Percentiles rank a stretch among this genome's conserved stretches.
phyloP scores from a whole-genome alignment of 805 yeast genomes.

The Hanseniaspora nectarophila region DNA sequence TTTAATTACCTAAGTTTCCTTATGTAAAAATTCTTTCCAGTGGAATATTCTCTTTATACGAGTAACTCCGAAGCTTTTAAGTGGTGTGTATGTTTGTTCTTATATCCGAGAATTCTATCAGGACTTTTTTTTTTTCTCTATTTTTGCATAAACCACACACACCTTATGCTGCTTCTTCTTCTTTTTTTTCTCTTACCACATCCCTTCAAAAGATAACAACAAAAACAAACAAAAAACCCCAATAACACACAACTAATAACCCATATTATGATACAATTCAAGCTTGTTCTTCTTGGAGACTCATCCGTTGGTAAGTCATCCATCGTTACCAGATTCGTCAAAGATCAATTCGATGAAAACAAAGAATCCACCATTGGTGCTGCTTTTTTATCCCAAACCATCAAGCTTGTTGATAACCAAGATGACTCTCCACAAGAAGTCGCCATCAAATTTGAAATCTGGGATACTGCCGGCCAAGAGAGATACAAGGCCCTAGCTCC shows the following conservation, averaged over 20 bases:
- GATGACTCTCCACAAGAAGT: constrained; percentile 19
- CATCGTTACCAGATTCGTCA: constrained; percentile 67
- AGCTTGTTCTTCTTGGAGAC: constrained; percentile 66
- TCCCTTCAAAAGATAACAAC: no score
- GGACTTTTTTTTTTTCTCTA: no score
- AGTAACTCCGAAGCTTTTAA: no score
- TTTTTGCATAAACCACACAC: no score
- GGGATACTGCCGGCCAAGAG: constrained; percentile 98
- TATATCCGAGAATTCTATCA: no score
- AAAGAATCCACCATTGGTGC: constrained; percentile 97
- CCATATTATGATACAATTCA: constrained; percentile 39
- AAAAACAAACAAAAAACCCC: no score
- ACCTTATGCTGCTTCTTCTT: no score
- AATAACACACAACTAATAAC: no score
- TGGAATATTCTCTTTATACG: no score
- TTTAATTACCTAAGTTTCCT: no score
- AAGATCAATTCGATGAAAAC: constrained; percentile 58
- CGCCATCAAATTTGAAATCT: constrained; percentile 48
- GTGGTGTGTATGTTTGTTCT: no score
- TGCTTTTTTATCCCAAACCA: constrained; percentile 79
- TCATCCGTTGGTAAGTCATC: constrained; percentile 78
- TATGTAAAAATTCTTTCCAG: no score
- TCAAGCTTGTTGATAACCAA: constrained; percentile 25
- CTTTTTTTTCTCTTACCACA: neutral
- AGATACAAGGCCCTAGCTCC: constrained; percentile 74